Percentiles rank a stretch among this genome's conserved stretches.
phyloP scores from a whole-genome alignment of 257 asterid genomes.

The Scutellaria minor region DNA sequence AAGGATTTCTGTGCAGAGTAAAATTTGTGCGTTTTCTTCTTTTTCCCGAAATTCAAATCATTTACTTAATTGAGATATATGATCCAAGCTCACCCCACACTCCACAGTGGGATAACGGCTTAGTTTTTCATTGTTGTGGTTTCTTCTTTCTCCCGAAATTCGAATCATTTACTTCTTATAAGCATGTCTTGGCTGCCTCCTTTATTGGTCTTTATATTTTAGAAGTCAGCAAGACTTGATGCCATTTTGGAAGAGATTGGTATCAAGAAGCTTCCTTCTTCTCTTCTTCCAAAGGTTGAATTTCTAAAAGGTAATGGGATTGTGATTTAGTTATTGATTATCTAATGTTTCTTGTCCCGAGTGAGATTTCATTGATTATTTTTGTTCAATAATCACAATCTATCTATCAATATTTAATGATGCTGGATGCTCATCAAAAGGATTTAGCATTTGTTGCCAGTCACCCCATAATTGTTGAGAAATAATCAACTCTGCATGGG shows the following conservation, averaged over 20 bases:
- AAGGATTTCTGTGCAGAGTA: constrained; percentile 8
- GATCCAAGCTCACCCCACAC: too few relatives aligned
- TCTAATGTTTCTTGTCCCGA: constrained; percentile 17
- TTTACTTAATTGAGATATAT: background rate
- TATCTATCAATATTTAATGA: constrained; percentile 23
- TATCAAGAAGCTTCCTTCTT: constrained; percentile 11
- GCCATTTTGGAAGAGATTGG: constrained; percentile 33
- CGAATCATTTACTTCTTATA: constrained; percentile 23
- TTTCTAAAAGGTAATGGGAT: constrained; percentile 32
- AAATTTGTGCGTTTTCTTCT: constrained; percentile 29
- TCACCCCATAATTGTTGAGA: constrained; percentile 16
- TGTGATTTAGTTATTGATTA: constrained; percentile 25
- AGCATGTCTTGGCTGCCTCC: constrained; percentile 29
- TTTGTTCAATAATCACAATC: constrained; percentile 17
- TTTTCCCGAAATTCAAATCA: constrained; percentile 18
- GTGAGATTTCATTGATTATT: constrained; percentile 32
- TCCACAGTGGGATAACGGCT: too few relatives aligned
- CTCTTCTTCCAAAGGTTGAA: constrained; percentile 19
- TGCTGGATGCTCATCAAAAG: constrained; percentile 7
- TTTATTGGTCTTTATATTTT: constrained; percentile 25
- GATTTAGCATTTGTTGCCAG: constrained; percentile 25
- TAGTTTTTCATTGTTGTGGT: too few relatives aligned
- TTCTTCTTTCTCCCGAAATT: constrained; percentile 12
- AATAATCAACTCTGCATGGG: constrained; percentile 1
- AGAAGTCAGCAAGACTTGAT: constrained; percentile 28